These are phyloP conservation scores for Fusarium sp. DNA, from an alignment of 2,329 filamentous ascomycete species.

Conservation along the genomic window DNA sequence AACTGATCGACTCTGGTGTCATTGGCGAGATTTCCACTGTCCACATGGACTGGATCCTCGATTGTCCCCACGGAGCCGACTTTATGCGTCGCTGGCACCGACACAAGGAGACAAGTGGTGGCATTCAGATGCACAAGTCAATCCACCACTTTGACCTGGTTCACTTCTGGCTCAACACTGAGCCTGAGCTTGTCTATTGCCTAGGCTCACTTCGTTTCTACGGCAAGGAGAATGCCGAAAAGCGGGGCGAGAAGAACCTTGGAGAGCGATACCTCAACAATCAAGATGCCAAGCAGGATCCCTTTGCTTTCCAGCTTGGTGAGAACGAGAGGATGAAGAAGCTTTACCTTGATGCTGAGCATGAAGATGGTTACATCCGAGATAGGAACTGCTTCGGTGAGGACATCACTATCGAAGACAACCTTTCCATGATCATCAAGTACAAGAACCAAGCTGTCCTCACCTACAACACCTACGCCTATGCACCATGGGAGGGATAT, in stretches of 20 bases:
- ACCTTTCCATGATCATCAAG: constrained; percentile 67
- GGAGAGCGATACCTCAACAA: constrained; percentile 62
- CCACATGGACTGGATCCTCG: constrained; percentile 72
- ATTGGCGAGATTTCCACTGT: constrained; percentile 67
- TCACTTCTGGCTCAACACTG: constrained; percentile 69
- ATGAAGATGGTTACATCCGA: constrained; percentile 70
- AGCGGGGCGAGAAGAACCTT: constrained; percentile 61
- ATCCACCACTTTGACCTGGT: constrained; percentile 68
- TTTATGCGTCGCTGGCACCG: constrained; percentile 73
- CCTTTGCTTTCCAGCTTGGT: constrained; percentile 67
- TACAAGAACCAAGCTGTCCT: constrained; percentile 67
- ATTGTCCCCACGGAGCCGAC: constrained; percentile 70
- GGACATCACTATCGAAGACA: constrained; percentile 72
- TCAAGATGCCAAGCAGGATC: constrained; percentile 61
- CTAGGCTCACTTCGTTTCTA: constrained; percentile 70
- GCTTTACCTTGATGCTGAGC: constrained; percentile 70
- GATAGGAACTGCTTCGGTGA: constrained; percentile 72
- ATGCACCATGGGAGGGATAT: constrained; percentile 71
- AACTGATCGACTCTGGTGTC: constrained; percentile 62
- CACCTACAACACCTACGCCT: constrained; percentile 69
- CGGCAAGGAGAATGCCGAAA: constrained; percentile 69
- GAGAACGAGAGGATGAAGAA: constrained; percentile 63
- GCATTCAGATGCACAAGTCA: constrained; percentile 70
- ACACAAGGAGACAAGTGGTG: constrained; percentile 68
- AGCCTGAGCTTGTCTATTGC: constrained; percentile 66